Evolutionary conservation across 306 rosid species (phyloP), one percentile per base, ranked within the genome.

Genomic region (Cucumis melo): DNA sequence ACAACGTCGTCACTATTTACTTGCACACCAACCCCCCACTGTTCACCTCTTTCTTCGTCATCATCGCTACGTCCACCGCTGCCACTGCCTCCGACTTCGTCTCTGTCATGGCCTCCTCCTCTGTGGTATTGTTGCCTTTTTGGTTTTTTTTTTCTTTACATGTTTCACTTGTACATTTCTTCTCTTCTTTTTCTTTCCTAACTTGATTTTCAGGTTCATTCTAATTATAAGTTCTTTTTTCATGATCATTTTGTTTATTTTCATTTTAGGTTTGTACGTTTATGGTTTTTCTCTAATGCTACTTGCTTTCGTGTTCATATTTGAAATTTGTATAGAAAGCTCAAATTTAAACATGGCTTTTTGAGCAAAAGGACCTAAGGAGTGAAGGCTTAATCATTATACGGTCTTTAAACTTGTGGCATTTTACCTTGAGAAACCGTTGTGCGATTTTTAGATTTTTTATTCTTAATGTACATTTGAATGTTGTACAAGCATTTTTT

Each of bases 161-260:
- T 39, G 29, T 66, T 65, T 27, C 73, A 75, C 85, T 83, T 16
- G 41, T 72, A 10, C 70, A 75, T 36, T 62, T 8, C 29, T 27
- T 27, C 2, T 27, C 29, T 27, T 2, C 7, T 29, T 2, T 15
- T 21, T 41, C 73, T 39, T 66, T 19, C 32, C 1, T 9, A 92
- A 90, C 87, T 82, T 92, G 93, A 92, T 92, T 73, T 92, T 92
- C 87, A 87, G 97, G 84, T 92, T 92, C 97, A n/a, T 90, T 74
- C 96, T 90, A 77, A 92, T 90, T 80, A 93, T 92, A 87, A 88
- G 96, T 53, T 36, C 1, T 27, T 6, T n/a, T 51, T 36, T 59
- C 42, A 13, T 23, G 59, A 41, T n/a, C 73, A 65, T n/a, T 65
- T 65, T 0, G 27, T 65, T 21, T 58, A 21, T 58, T 58, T 21